phyloP scores from a whole-genome alignment of 306 rosid genomes.

The Abrus precatorius region DNA sequence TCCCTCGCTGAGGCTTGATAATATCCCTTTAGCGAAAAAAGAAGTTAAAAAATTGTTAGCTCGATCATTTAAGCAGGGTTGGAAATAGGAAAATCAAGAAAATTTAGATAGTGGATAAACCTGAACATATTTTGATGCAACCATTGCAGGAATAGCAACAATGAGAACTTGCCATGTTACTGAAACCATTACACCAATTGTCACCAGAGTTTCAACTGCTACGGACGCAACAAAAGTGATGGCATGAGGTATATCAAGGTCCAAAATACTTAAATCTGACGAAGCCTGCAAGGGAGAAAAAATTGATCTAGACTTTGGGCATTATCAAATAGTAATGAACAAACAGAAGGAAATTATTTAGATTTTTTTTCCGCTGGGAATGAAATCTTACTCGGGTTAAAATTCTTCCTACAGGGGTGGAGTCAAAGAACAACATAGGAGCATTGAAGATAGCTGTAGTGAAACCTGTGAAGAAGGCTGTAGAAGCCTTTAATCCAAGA shows the following conservation, averaged over 20 bases:
- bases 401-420: constrained; percentile 84
- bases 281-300: constrained; percentile 68
- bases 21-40: constrained; percentile 54
- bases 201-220: constrained; percentile 50
- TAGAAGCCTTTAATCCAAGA: constrained; percentile 82
- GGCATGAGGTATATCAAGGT: constrained; percentile 76
- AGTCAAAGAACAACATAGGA: constrained; percentile 89
- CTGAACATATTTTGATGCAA: constrained; percentile 71
- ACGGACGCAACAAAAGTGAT: constrained; percentile 47
- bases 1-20: constrained; percentile 84
- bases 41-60: not conserved
- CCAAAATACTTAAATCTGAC: constrained; percentile 84
- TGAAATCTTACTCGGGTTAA: constrained; percentile 71
- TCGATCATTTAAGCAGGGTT: constrained; percentile 13
- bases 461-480: constrained; percentile 69
- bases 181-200: constrained; percentile 64
- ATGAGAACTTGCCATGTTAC: constrained; percentile 89
- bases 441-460: constrained; percentile 75
- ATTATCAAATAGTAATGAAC: constrained; percentile 18
- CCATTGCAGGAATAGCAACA: constrained; percentile 63
- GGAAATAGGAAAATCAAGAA: not conserved
- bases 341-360: not conserved
- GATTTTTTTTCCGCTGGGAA: not conserved
- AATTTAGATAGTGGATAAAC: constrained; percentile 29
- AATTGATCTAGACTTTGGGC: not conserved